Evolutionary conservation across 768 basidiomycete species (phyloP).

Genomic region (Suillus paluster): DNA sequence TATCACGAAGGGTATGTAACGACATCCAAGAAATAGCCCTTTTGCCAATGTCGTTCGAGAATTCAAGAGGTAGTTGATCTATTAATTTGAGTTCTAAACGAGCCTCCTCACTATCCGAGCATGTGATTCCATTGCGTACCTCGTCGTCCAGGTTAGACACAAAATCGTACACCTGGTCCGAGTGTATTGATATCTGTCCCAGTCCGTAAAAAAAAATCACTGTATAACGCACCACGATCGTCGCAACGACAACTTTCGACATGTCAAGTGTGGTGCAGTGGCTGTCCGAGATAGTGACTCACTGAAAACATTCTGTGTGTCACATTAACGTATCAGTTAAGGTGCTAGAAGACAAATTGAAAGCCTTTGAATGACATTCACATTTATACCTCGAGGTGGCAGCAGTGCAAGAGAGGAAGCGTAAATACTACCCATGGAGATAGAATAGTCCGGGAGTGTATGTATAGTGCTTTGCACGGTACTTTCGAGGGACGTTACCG

Average conservation of each 20-base stretch:
- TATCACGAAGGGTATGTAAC: not conserved
- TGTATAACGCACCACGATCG: not conserved
- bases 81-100: not conserved
- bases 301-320: not conserved
- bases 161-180: not conserved
- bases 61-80: not conserved
- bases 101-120: no score
- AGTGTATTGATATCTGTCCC: not conserved
- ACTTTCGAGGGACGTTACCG: not conserved
- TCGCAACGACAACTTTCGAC: not conserved
- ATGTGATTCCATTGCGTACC: not conserved
- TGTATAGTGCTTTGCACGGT: not conserved
- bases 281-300: not conserved
- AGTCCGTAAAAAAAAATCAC: not conserved
- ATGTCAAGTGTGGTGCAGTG: not conserved
- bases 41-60: not conserved
- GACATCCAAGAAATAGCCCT: constrained; percentile 1
- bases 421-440: not conserved
- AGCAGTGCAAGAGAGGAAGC: not conserved
- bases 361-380: not conserved
- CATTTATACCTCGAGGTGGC: not conserved
- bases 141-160: not conserved
- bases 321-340: not conserved
- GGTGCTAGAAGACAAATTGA: not conserved
- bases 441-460: not conserved